Base-by-base conservation (phyloP, 1,284 basidiomycete genomes). In the Malassezia psittaci region DNA sequence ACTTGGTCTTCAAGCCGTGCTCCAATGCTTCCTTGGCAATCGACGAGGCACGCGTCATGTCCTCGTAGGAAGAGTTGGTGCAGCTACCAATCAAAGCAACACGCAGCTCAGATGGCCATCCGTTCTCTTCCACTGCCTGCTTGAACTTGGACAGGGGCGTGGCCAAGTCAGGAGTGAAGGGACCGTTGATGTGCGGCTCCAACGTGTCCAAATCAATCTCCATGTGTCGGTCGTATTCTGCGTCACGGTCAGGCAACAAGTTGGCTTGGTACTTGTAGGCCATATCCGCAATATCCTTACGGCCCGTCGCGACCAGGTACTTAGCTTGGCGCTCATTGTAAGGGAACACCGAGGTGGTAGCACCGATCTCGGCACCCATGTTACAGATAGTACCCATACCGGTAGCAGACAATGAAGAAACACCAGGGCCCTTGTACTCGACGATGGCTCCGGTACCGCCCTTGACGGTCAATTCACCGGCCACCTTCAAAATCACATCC, bases 361-460 rank as follows among this genome's bases (percentile, higher is more conserved):
- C 93, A 77, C 94, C 93, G 72, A 98, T 96, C 79, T 98, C 93
- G 74, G 94, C 94, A 82, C 94, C 94, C 93, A 96, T 98, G 84
- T 96, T 98, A 79, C 93, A 96, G 70, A 94, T 90, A 50, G 93
- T 98, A 59, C 88, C 94, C 93, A 96, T 96, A 80, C 93, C 94
- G 46, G 93, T 98, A 83, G 87, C 90, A 48, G 91, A 96, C 64
- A 98, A 83, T 34, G 88, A 88, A 76, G 93, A 86, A 68, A 98
- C 87, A 82, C 93, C 93, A 46, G 70, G 59, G 47, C 72, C 72
- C 65, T 72, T 74, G 70, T 74, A 74, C 64, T 74, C 72, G 60
- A 74, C 68, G 61, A 74, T 74, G 54, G 70, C 70, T 59, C 72
- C 72, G 16, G 72, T 74, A 57, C 72, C 72, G 62, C 72, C 72